Evolutionary conservation across 768 basidiomycete genomes (phyloP), one percentile per base, ranked within the genome.

Genomic region (Phaeotremella skinneri): DNA sequence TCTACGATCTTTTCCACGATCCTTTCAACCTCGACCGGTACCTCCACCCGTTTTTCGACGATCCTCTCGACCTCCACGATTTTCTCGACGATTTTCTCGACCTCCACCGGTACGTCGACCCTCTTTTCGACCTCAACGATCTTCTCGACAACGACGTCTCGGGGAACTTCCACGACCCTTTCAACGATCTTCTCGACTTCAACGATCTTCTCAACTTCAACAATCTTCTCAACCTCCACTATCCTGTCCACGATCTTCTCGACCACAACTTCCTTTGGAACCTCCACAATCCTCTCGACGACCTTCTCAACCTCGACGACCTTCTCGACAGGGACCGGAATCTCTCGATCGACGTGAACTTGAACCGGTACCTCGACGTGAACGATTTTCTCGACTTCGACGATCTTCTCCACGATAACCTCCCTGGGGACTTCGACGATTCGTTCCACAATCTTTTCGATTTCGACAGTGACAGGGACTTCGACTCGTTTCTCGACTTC

Each of bases 151-250:
- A 63, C n/a, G n/a, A n/a, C n/a, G n/a, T n/a, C n/a, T n/a, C n/a
- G n/a, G n/a, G n/a, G n/a, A n/a, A n/a, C n/a, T n/a, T n/a, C n/a
- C n/a, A n/a, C n/a, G n/a, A n/a, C 55, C 60, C 70, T 68, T 25
- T 70, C 70, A 21, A 74, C 70, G 32, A 72, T 62, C 47, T 64
- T 67, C 43, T 71, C 69, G 9, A 72, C 68, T 16, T 59, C 58
- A n/a, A 66, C 53, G 32, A 64, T 63, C 21, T 53, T 50, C 39
- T 73, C 70, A 53, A 69, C 63, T 37, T 73, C 68, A 4, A 65
- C 62, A 11, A 60, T 56, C 56, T 68, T 65, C 53, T 68, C 67
- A 32, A 74, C 63, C 32, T 66, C 51, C 26, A 58, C 53, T 20
- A 73, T 53, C 32, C 52, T 55, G 25, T 72, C 73, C 20, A 66